Percentiles rank a stretch among this genome's conserved stretches.
Evolutionary conservation across 768 basidiomycete species (phyloP).

Genomic region (Suillus bovinus): DNA sequence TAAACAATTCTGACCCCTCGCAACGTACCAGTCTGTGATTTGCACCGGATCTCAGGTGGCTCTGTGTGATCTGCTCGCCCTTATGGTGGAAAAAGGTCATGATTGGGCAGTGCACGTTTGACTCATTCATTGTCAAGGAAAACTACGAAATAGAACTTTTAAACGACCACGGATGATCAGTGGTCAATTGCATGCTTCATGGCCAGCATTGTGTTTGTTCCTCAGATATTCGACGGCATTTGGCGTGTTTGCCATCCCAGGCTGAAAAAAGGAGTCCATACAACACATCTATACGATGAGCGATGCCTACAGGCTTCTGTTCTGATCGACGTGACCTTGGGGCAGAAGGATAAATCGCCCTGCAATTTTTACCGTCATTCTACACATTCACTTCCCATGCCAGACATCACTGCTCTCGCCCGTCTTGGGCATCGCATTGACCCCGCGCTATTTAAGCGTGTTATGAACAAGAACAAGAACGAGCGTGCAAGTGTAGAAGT

Average conservation of each 20-base stretch:
- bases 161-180: neutral
- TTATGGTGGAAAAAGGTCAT: too few species aligned
- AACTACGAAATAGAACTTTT: neutral
- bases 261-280: neutral
- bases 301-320: slow-evolving; percentile 4
- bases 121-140: neutral
- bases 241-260: accelerated
- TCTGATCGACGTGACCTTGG: neutral
- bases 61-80: neutral
- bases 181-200: neutral
- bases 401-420: slow-evolving; percentile 2
- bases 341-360: neutral
- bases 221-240: neutral
- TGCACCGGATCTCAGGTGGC: neutral
- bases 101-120: neutral
- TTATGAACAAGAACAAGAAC: neutral
- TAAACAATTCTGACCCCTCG: neutral
- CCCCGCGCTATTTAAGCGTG: too few species aligned
- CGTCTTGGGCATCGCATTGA: too few species aligned
- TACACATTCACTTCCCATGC: slow-evolving; percentile 1
- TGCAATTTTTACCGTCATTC: slow-evolving; percentile 8
- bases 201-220: neutral
- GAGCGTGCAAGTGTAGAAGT: neutral
- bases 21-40: neutral
- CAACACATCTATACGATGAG: slow-evolving; percentile 5